A percentile compares a stretch with the other conserved stretches of the same genome.
Conservation (phyloP, 495 filamentous ascomycete genomes). For the Penicillium flavigenum region DNA sequence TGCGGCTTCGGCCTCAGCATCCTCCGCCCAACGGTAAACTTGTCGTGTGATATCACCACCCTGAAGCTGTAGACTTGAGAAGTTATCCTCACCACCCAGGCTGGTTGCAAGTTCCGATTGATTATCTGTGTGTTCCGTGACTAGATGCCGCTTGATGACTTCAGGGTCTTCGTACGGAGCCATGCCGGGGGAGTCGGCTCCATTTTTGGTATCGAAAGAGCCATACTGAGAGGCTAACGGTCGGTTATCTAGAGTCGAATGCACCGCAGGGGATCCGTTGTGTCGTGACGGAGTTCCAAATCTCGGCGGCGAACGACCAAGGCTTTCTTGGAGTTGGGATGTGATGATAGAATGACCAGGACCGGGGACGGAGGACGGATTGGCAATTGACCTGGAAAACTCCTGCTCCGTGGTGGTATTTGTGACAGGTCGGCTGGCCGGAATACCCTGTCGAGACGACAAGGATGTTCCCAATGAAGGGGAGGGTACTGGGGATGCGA, state of each 20-base stretch:
- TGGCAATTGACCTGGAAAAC: constrained; percentile 34
- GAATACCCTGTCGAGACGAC: constrained; percentile 42
- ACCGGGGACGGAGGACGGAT: constrained; percentile 52
- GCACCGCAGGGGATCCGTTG: constrained; percentile 54
- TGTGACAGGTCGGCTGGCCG: constrained; percentile 28
- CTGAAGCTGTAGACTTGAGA: constrained; percentile 87
- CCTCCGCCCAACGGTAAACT: constrained; percentile 92
- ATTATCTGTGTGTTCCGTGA: constrained; percentile 47
- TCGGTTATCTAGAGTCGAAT: constrained; percentile 43
- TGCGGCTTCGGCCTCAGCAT: constrained; percentile 59
- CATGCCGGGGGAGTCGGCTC: constrained; percentile 34
- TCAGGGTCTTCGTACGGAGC: constrained; percentile 73
- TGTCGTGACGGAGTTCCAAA: constrained; percentile 55
- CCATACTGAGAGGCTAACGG: constrained; percentile 68
- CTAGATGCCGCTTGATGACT: constrained; percentile 77
- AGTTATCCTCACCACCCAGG: constrained; percentile 70
- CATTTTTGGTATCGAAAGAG: constrained; percentile 66
- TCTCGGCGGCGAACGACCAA: constrained; percentile 52
- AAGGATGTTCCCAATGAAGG: constrained; percentile 43
- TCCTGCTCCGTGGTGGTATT: constrained; percentile 29
- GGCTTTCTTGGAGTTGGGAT: constrained; percentile 65
- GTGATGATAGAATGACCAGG: constrained; percentile 76
- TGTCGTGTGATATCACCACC: constrained; percentile 92
- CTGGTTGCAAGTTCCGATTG: constrained; percentile 46
- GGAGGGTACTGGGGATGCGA: constrained; percentile 68